phyloP scores from a whole-genome alignment of 805 yeast species.

The Scheffersomyces lignosus region DNA sequence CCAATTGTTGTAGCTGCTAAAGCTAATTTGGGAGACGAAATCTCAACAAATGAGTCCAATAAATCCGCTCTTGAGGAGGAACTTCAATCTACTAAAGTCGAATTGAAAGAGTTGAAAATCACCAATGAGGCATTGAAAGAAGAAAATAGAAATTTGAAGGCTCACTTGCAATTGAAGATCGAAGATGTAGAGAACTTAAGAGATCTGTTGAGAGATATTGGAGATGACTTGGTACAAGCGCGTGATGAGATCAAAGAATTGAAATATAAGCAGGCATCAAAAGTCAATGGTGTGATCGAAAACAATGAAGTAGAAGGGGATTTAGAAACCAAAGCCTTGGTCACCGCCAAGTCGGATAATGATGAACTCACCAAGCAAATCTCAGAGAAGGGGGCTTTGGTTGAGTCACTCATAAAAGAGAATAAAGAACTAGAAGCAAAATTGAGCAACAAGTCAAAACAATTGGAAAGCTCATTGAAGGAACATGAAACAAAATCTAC shows the following conservation, averaged over 20 bases:
- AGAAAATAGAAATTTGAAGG: slow-evolving; percentile 17
- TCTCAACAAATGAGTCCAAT: too few species aligned
- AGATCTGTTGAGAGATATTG: slow-evolving; percentile 76
- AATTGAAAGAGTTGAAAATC: slow-evolving; percentile 12
- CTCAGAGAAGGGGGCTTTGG: slow-evolving; percentile 15
- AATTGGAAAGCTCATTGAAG: not conserved
- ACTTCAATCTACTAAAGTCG: not conserved
- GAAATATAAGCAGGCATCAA: slow-evolving; percentile 10
- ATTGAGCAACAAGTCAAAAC: slow-evolving; percentile 13
- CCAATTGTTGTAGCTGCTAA: not conserved
- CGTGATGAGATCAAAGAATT: slow-evolving; percentile 54
- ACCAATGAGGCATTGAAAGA: slow-evolving; percentile 16
- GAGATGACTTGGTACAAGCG: slow-evolving; percentile 75
- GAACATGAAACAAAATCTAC: slow-evolving; percentile 1
- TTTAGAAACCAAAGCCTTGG: slow-evolving; percentile 1
- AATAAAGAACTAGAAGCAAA: slow-evolving; percentile 6
- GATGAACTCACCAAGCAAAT: slow-evolving; percentile 13
- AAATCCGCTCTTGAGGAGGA: too few species aligned
- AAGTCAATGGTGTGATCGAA: slow-evolving; percentile 2
- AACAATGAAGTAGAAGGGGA: not conserved
- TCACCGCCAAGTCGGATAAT: slow-evolving; percentile 9
- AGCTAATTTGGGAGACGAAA: not conserved
- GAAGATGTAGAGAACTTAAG: slow-evolving; percentile 70
- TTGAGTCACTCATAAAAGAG: slow-evolving; percentile 15
- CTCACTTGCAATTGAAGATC: slow-evolving; percentile 38